Base-by-base conservation (phyloP, 73 alveolate species). In the Symbiodinium pilosum region DNA sequence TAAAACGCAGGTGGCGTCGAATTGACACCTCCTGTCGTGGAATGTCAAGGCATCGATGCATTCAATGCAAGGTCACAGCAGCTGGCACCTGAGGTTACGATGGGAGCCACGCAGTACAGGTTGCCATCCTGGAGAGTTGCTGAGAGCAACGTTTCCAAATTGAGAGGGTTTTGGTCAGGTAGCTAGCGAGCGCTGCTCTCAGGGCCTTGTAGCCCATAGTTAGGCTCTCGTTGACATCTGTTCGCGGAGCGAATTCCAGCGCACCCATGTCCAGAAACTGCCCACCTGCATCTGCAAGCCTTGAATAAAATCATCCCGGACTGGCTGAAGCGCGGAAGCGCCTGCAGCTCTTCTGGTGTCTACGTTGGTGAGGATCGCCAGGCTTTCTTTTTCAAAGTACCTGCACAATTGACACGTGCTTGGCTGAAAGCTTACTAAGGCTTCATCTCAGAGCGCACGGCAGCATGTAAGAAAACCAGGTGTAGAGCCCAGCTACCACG, bases 211-310 rank as follows among this genome's bases (percentile, higher is more conserved):
- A 91, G 39, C 87, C 87, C 96, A 91, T 91, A 34, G 71, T 91
- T 40, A 91, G 83, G 77, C 96, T 91, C 88, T 91, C 96, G 51
- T 91, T 69, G 88, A 91, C 96, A 30, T 91, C 96, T 6, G 96
- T 91, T 52, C 8, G 6, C 16, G 96, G 88, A 7, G 96, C 77
- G 30, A 91, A 91, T 54, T 91, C 96, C 87, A 91, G 68, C 30
- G 96, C 96, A 11, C 88, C 87, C 54, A 91, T 68, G 54, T 91
- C 96, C 26, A 91, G 43, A 54, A 91, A 91, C 87, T 91, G 96
- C 51, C 96, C 96, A 6, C 96, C 96, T 91, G 52, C n/a, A n/a
- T n/a, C n/a, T n/a, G n/a, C n/a, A n/a, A n/a, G n/a, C n/a, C n/a
- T n/a, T n/a, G n/a, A n/a, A n/a, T n/a, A n/a, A n/a, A n/a, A n/a